Conservation (phyloP, 768 basidiomycete species). For the Mycena albidolilacea region DNA sequence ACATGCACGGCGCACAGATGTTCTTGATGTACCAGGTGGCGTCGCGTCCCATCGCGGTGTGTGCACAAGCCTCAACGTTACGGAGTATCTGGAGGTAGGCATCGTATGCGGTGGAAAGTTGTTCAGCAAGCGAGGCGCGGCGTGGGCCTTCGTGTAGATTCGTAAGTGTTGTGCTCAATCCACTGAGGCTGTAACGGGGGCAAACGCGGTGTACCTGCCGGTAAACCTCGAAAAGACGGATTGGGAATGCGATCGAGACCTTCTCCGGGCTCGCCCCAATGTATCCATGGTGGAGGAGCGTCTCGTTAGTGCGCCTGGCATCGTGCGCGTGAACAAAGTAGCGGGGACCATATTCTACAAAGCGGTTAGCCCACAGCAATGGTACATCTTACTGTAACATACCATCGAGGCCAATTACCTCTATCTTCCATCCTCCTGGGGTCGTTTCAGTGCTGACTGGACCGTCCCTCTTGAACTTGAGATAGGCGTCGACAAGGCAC, state of each 20-base stretch:
- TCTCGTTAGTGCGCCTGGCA: too few species aligned
- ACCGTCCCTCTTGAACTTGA: too few species aligned
- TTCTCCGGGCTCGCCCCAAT: too few species aligned
- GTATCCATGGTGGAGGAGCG: too few species aligned
- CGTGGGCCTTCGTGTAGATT: background rate
- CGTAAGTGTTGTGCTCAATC: constrained; percentile 7
- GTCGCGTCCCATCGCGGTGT: background rate
- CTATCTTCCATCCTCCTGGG: too few species aligned
- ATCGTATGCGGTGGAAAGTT: background rate
- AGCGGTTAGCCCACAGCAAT: too few species aligned
- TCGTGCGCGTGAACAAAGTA: too few species aligned
- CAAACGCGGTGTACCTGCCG: constrained; percentile 42
- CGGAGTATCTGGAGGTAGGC: constrained; percentile 19
- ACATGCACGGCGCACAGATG: constrained; percentile 20
- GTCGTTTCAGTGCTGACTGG: too few species aligned
- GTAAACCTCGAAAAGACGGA: constrained; percentile 41
- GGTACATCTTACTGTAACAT: too few species aligned
- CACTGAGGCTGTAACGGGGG: constrained; percentile 29
- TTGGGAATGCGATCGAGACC: constrained; percentile 11
- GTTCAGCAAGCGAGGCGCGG: background rate
- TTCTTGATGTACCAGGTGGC: constrained; percentile 5
- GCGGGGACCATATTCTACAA: too few species aligned
- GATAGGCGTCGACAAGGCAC: too few species aligned
- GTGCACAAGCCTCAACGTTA: background rate
- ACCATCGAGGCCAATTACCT: too few species aligned